Percentiles rank a stretch among this genome's conserved stretches.
phyloP scores from a whole-genome alignment of 179 eudicot species.

The Camellia oleifera region DNA sequence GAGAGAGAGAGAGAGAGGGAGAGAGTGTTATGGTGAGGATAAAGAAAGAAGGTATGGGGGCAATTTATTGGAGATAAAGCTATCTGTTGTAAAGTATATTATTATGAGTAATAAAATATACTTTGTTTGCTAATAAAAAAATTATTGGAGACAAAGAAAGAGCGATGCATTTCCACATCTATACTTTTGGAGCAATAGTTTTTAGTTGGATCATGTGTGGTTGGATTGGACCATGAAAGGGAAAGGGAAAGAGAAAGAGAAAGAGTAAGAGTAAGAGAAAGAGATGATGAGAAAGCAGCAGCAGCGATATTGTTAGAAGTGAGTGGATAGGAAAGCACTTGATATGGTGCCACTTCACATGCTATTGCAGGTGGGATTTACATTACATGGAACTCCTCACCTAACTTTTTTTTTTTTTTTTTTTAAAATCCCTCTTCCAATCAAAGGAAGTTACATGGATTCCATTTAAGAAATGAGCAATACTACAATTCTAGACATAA shows the following conservation, averaged over 20 bases:
- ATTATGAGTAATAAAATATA: no score
- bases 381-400: not conserved
- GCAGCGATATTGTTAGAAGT: conserved; percentile 15
- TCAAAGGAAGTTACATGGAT: not conserved
- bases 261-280: no score
- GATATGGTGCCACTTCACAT: conserved; percentile 25
- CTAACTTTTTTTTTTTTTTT: conserved; percentile 10
- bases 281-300: not conserved
- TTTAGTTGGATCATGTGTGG: conserved; percentile 3
- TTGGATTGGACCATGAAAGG: conserved; percentile 16
- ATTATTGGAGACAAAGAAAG: not conserved
- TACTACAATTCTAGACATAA: not conserved
- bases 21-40: not conserved
- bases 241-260: not conserved
- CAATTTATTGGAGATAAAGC: conserved; percentile 9
- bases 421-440: not conserved
- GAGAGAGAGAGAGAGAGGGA: conserved; percentile 6
- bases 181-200: conserved; percentile 16
- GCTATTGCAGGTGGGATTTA: not conserved
- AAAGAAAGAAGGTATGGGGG: not conserved
- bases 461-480: not conserved
- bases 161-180: conserved; percentile 13
- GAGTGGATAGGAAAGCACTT: conserved; percentile 23
- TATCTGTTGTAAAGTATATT: no score
- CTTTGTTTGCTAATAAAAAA: no score